Evolutionary conservation across 495 filamentous ascomycete species (phyloP), one percentile per base, ranked within the genome.

Genomic region (Hypoxylon lienhwacheense): DNA sequence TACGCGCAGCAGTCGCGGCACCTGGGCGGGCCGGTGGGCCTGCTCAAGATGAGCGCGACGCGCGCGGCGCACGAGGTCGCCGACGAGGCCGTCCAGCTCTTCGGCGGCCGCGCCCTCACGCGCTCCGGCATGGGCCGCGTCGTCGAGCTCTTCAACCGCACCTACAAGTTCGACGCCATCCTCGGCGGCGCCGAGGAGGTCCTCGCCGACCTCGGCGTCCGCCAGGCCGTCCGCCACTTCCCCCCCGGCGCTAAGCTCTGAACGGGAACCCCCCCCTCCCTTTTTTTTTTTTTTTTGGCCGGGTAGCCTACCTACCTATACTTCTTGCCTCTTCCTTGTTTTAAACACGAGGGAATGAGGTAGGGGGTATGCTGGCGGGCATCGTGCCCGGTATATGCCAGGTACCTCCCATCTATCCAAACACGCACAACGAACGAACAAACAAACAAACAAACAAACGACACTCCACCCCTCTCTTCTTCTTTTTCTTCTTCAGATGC

Each of bases 151-250:
- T 92, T 91, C 75, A 77, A 90, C 65, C 78, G 88, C 24, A 88
- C 84, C 0, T 92, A 93, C 71, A 93, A 93, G 75, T 93, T 93
- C 61, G 89, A 95, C 70, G 83, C 90, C 10, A 91, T 95, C 54
- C 70, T 95, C 4, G 89, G 90, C 41, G 89, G 89, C 2, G 85
- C 88, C 8, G 89, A 95, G 70, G 89, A 93, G 73, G 84, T 93
- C 46, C 67, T 95, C 44, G 88, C 82, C 3, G 89, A 95, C 69
- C 66, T 93, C 46, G 89, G 88, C 12, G 88, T 93, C 1, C 75
- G 88, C 47, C 88, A 92, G 73, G 90, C 89, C 7, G 79, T 91
- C 74, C 88, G 84, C 73, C 78, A 79, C 45, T 89, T 93, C 76
- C 88, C 93, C 76, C 88, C 89, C 25, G 91, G 91, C 73, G 81